Base-by-base conservation (phyloP, 768 basidiomycete genomes). In the Asterophora lycoperdoides region DNA sequence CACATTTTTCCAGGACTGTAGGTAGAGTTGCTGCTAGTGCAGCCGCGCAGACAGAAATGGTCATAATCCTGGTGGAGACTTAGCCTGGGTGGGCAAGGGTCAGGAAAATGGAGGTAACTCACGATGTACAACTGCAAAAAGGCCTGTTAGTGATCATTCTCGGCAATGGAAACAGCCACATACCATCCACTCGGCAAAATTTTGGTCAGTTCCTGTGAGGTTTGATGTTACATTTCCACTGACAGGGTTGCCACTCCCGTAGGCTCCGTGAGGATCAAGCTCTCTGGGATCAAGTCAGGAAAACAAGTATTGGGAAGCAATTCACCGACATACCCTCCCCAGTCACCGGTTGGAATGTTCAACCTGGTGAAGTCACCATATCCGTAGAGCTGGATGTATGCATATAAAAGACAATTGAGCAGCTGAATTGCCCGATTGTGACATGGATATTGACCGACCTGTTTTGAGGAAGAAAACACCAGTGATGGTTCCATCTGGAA, bases 181-280 rank as follows among this genome's bases (percentile, higher is more conserved):
- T 41, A 72, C 69, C 71, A 75, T 74, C 73, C 73, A 75, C 56
- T 74, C 72, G 1, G 65, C 67, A 46, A 60, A 71, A 36, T 63
- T 58, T 49, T 65, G 48, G 46, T 74, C 68, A n/a, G 57, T 45
- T 1, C 73, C 72, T 15, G 68, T 65, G 28, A 70, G 62, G 47
- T 72, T 71, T 4, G 71, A 69, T 2, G 73, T 74, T 9, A 75
- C 70, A 52, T 75, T 74, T 17, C 73, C 73, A 30, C 73, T 72
- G n/a, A 74, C 53, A 7, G 72, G 74, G 41, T 74, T 74, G 4
- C 73, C 74, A 32, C 51, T 54, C 1, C 73, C 72, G 35, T 55
- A 64, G 8, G 68, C 68, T 18, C 74, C 73, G 46, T 74, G 73
- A 7, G 72, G 73, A 41, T 75, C 73, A 17, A 75, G 69, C 52